A percentile compares a stretch with the other conserved stretches of the same genome.
Conservation (phyloP, 768 basidiomycete species). For the Lactifluus echinatus region DNA sequence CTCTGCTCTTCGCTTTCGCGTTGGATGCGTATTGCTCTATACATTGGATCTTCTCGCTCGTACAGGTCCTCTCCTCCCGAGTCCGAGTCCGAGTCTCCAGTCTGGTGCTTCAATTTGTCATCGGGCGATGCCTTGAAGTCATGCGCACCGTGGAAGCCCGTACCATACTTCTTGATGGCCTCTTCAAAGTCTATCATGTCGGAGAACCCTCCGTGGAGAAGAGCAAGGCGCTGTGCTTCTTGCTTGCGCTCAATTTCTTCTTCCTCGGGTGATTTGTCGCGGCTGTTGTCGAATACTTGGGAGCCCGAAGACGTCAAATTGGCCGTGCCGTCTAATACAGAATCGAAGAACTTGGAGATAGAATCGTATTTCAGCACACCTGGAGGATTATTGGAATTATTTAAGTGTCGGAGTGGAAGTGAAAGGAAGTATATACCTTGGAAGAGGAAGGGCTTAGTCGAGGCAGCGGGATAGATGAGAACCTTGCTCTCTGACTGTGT, state of each 20-base stretch:
- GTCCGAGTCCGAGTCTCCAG: constrained; percentile 11
- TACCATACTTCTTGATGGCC: constrained; percentile 34
- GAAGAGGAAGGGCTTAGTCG: constrained; percentile 49
- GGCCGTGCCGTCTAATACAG: constrained; percentile 57
- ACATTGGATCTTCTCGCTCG: constrained; percentile 24
- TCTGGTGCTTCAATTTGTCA: constrained; percentile 27
- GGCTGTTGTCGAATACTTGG: constrained; percentile 4
- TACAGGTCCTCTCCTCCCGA: constrained; percentile 10
- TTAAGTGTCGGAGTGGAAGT: neutral
- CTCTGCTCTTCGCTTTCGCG: constrained; percentile 22
- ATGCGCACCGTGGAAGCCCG: constrained; percentile 36
- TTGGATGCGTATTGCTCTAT: constrained; percentile 24
- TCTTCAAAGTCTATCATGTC: constrained; percentile 46
- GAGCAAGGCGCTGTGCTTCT: constrained; percentile 44
- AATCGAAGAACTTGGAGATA: constrained; percentile 64
- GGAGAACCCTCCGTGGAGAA: constrained; percentile 43
- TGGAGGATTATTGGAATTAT: constrained; percentile 22
- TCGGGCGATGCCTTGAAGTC: constrained; percentile 40
- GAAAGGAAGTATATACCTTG: constrained; percentile 40
- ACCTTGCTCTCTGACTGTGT: constrained; percentile 51
- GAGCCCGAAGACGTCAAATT: constrained; percentile 40
- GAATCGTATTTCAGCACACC: constrained; percentile 69
- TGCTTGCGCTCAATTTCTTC: constrained; percentile 42
- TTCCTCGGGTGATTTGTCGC: constrained; percentile 25
- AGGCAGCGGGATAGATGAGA: constrained; percentile 58